Base-by-base conservation (phyloP, 306 rosid species). In the Prunus campanulata region DNA sequence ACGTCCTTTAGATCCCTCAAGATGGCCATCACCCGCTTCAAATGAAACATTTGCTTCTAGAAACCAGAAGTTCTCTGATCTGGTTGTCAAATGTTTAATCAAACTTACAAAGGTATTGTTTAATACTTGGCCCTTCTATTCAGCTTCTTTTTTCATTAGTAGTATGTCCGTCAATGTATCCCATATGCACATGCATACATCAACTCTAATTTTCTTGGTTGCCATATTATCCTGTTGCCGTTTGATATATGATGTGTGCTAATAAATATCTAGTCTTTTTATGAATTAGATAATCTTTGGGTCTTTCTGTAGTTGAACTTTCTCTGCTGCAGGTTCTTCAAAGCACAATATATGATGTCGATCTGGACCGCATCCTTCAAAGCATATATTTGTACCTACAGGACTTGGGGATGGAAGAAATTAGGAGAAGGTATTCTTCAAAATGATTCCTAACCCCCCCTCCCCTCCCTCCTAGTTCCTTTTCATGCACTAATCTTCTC, bases 381-480 rank as follows among this genome's bases (percentile, higher is more conserved):
- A 96, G 99, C 87, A 93, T 96, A 83, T 98, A 96, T 96, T 87
- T 96, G 48, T 96, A 96, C 79, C 83, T 93, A 76, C 98, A 96
- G 83, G 97, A 92, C 85, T 80, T 96, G 87, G 99, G 99, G 68
- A 96, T 96, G 99, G 99, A 96, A 84, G 99, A 96, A 90, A 96
- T 96, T 71, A 85, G 99, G 83, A 93, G 96, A 91, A 89, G 99
- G 99, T 96, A 84, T 35, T 50, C 8, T 24, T 48, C 66, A 56
- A 20, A 46, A 25, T 47, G 66, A 52, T 20, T 13, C 11, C 39
- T 50, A 2, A 22, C 32, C 74, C 19, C 19, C 18, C 20, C 30
- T 1, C 20, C 6, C 50, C 42, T 54, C 14, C 35, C 22, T 59
- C 13, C 24, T 50, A 48, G 20, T 24, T 68, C 61, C 42, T 29